phyloP scores from a whole-genome alignment of 1,284 basidiomycete species.

The Ganoderma meredithae region DNA sequence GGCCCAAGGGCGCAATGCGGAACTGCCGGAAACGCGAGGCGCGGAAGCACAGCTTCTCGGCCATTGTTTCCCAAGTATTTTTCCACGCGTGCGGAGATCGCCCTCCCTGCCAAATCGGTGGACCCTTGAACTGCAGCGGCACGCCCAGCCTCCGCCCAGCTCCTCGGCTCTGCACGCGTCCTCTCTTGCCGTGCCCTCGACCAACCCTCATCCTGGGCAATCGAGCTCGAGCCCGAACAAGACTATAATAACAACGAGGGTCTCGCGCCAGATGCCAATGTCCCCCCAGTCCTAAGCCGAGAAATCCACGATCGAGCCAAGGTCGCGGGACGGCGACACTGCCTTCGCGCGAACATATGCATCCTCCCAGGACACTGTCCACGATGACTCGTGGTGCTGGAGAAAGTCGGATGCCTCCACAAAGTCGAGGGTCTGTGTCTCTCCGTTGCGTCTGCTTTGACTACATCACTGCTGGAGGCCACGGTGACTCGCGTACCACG shows the following conservation, averaged over 20 bases:
- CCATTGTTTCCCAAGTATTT: conserved; percentile 1
- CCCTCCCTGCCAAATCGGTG: not conserved
- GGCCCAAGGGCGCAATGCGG: not conserved
- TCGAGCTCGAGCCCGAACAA: not conserved
- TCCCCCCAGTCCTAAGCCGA: not conserved
- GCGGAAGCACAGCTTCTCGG: conserved; percentile 4
- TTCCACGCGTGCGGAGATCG: not conserved
- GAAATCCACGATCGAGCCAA: conserved; percentile 2
- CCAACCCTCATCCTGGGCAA: not conserved
- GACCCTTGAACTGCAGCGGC: not conserved
- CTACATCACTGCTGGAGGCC: too few species aligned
- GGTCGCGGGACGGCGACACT: not conserved
- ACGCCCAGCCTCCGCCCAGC: not conserved
- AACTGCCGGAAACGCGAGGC: conserved; percentile 2
- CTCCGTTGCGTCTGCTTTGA: too few species aligned
- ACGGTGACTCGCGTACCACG: not conserved
- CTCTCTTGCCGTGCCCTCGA: not conserved
- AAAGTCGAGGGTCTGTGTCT: too few species aligned
- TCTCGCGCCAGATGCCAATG: not conserved
- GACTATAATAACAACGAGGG: not conserved
- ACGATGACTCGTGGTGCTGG: too few species aligned
- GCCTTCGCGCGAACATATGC: too few species aligned
- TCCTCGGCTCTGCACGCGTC: not conserved
- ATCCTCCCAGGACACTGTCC: not conserved
- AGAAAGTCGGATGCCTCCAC: too few species aligned